phyloP scores from a whole-genome alignment of 208 protist species.

The Leptomonas seymouri region DNA sequence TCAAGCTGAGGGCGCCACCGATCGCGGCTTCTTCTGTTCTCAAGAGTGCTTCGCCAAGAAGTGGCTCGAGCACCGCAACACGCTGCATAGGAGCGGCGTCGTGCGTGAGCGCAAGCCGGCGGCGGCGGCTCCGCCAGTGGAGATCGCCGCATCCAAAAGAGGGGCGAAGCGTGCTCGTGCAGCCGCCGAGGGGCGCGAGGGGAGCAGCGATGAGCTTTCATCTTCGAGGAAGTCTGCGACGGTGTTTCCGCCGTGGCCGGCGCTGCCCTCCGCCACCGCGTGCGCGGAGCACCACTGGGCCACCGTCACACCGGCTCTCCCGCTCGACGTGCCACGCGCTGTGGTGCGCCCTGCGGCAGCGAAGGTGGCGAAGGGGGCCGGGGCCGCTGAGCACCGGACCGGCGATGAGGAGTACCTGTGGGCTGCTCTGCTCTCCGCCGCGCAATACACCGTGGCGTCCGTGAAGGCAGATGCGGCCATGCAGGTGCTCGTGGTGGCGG shows the following conservation, averaged over 20 bases:
- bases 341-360: constrained; percentile 38
- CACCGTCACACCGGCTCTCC: constrained; percentile 37
- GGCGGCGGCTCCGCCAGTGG: constrained; percentile 9
- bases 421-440: constrained; percentile 56
- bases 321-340: constrained; percentile 39
- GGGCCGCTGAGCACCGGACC: background rate
- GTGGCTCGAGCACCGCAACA: constrained; percentile 77
- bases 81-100: constrained; percentile 69
- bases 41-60: constrained; percentile 85
- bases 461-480: constrained; percentile 15
- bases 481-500: constrained; percentile 64
- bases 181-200: background rate
- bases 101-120: constrained; percentile 47
- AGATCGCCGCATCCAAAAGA: constrained; percentile 4
- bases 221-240: background rate
- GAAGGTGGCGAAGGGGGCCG: no score
- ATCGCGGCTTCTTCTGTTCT: constrained; percentile 81
- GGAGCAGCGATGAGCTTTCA: background rate
- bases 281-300: constrained; percentile 27
- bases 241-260: constrained; percentile 20
- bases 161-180: constrained; percentile 28
- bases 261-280: constrained; percentile 30
- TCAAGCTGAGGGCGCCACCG: constrained; percentile 61
- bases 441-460: constrained; percentile 45
- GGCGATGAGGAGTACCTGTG: constrained; percentile 37